A percentile compares a stretch with the other conserved stretches of the same genome.
These are phyloP conservation scores for Agaricus bisporus DNA, from an alignment of 768 basidiomycete species.

Conservation along the genomic window DNA sequence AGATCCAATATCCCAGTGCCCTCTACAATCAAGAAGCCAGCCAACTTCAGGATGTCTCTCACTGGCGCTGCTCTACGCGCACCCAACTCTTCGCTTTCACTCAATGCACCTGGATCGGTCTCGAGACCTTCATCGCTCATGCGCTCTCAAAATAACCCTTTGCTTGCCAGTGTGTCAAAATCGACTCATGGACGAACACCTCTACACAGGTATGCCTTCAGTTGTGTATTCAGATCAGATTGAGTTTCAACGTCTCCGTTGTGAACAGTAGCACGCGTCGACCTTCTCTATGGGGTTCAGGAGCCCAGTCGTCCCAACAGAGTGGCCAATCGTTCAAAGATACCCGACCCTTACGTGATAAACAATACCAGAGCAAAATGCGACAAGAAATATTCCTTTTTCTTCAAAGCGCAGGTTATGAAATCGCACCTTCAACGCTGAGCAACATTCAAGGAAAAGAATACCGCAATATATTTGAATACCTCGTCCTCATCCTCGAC, in stretches of 20 bases:
- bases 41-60: constrained; percentile 57
- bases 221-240: not conserved
- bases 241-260: not conserved
- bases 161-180: constrained; percentile 67
- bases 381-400: constrained; percentile 71
- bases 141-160: constrained; percentile 67
- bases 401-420: constrained; percentile 59
- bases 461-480: constrained; percentile 79
- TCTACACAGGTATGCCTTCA: constrained; percentile 49
- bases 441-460: constrained; percentile 81
- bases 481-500: constrained; percentile 67
- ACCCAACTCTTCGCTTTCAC: constrained; percentile 32
- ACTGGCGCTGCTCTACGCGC: constrained; percentile 69
- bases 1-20: constrained; percentile 72
- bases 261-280: constrained; percentile 58
- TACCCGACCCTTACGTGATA: constrained; percentile 71
- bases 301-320: constrained; percentile 39
- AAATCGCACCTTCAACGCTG: constrained; percentile 63
- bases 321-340: constrained; percentile 64
- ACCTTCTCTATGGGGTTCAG: constrained; percentile 68
- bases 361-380: constrained; percentile 67
- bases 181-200: constrained; percentile 69
- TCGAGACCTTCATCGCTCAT: constrained; percentile 67
- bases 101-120: constrained; percentile 34
- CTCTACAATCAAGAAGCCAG: constrained; percentile 67